Conservation (phyloP, 805 yeast genomes). For the Cephaloascus albidus region DNA sequence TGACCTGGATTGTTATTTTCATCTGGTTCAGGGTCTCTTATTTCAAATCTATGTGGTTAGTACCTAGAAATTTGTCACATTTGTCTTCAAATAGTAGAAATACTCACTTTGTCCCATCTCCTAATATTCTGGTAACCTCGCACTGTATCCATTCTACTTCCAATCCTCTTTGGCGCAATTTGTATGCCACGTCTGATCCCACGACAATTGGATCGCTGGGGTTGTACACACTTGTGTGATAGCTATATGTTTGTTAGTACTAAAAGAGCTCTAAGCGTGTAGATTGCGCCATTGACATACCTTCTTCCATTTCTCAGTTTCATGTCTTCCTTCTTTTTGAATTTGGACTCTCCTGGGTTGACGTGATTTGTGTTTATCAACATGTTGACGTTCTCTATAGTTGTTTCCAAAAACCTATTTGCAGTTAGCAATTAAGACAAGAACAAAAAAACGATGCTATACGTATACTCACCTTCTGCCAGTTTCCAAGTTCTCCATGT, state of each 20-base stretch:
- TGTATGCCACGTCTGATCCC: slow-evolving; percentile 85
- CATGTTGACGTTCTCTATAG: slow-evolving; percentile 34
- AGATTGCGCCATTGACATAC: too few relatives aligned
- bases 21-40: slow-evolving; percentile 97
- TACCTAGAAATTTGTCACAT: too few relatives aligned
- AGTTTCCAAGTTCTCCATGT: slow-evolving; percentile 49
- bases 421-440: not conserved
- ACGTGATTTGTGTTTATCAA: slow-evolving; percentile 23
- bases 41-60: slow-evolving; percentile 52
- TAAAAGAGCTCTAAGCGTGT: too few relatives aligned
- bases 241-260: slow-evolving; percentile 4
- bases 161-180: slow-evolving; percentile 57
- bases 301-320: slow-evolving; percentile 17
- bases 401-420: slow-evolving; percentile 25
- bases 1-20: slow-evolving; percentile 86
- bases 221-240: slow-evolving; percentile 45
- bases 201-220: slow-evolving; percentile 47
- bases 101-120: slow-evolving; percentile 46
- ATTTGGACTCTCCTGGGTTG: slow-evolving; percentile 4
- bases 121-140: slow-evolving; percentile 68
- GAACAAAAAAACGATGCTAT: slow-evolving; percentile 12
- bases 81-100: too few relatives aligned
- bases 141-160: slow-evolving; percentile 96
- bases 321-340: slow-evolving; percentile 2
- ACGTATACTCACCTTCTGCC: slow-evolving; percentile 27